These are phyloP conservation scores for Persicaria maculosa DNA, from an alignment of 148 eudicot genomes.

Conservation along the genomic window DNA sequence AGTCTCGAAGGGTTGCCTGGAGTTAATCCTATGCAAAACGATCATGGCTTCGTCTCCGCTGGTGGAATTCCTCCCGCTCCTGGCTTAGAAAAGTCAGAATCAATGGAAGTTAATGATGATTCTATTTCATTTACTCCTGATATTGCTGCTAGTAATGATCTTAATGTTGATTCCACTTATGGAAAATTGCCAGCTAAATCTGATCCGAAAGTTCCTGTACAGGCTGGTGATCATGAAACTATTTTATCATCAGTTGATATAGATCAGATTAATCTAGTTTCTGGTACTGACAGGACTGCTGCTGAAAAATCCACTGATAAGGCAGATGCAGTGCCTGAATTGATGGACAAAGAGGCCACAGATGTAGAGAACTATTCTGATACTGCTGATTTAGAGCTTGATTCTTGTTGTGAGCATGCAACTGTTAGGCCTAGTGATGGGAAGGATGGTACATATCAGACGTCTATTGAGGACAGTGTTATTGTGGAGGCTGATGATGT, in stretches of 20 bases:
- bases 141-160: slow-evolving; percentile 15
- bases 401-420: slow-evolving; percentile 29
- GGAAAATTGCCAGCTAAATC: slow-evolving; percentile 20
- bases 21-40: slow-evolving; percentile 23
- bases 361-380: slow-evolving; percentile 23
- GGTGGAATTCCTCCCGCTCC: slow-evolving; percentile 25
- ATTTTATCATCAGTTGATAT: slow-evolving; percentile 17
- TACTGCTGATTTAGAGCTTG: slow-evolving; percentile 20
- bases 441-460: slow-evolving; percentile 19
- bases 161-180: slow-evolving; percentile 18
- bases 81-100: slow-evolving; percentile 16
- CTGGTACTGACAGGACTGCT: slow-evolving; percentile 10
- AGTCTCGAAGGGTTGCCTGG: slow-evolving; percentile 39
- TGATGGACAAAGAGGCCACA: slow-evolving; percentile 21
- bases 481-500: slow-evolving; percentile 17
- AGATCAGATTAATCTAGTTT: slow-evolving; percentile 18
- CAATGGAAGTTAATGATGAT: slow-evolving; percentile 25
- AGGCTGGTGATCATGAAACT: slow-evolving; percentile 21
- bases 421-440: slow-evolving; percentile 21
- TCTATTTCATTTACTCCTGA: slow-evolving; percentile 19
- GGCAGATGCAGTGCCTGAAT: slow-evolving; percentile 12
- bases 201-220: slow-evolving; percentile 19
- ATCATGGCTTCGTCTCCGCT: slow-evolving; percentile 19
- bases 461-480: slow-evolving; percentile 18
- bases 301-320: slow-evolving; percentile 23